Conservation (phyloP, 805 yeast genomes). For the Yarrowia sp. region DNA sequence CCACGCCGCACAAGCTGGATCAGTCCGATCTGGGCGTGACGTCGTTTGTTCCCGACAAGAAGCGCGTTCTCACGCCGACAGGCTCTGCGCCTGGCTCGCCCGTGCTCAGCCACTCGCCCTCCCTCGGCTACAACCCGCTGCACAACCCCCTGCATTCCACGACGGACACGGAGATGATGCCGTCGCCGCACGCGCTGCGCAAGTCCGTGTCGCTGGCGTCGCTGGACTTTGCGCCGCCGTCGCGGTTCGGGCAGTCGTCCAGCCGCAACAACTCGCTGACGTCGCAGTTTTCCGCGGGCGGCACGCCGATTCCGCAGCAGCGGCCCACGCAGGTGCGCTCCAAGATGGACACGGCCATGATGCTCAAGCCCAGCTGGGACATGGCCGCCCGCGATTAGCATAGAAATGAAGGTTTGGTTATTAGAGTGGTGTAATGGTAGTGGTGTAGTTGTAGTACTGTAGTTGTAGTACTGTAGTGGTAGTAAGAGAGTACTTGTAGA, state of each 20-base stretch:
- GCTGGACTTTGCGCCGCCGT: conserved; percentile 35
- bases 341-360: conserved; percentile 29
- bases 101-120: background rate
- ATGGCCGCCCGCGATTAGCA: conserved; percentile 32
- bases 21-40: conserved; percentile 31
- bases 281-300: conserved; percentile 12
- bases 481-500: no score
- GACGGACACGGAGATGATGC: conserved; percentile 29
- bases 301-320: conserved; percentile 13
- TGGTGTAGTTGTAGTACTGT: no score
- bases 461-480: no score
- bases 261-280: conserved; percentile 28
- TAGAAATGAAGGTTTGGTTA: no score
- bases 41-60: background rate
- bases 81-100: conserved; percentile 24
- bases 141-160: conserved; percentile 20
- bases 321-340: conserved; percentile 32
- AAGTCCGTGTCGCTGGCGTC: conserved; percentile 31
- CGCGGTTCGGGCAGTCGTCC: conserved; percentile 13
- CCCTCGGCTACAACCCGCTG: conserved; percentile 6
- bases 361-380: conserved; percentile 35
- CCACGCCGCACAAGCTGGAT: conserved; percentile 33
- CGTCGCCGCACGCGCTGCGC: conserved; percentile 34
- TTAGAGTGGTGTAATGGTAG: no score
- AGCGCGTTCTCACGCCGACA: conserved; percentile 3